Base-by-base conservation (phyloP, 202 grass and related monocot genomes). In the Saccharum hybrid region DNA sequence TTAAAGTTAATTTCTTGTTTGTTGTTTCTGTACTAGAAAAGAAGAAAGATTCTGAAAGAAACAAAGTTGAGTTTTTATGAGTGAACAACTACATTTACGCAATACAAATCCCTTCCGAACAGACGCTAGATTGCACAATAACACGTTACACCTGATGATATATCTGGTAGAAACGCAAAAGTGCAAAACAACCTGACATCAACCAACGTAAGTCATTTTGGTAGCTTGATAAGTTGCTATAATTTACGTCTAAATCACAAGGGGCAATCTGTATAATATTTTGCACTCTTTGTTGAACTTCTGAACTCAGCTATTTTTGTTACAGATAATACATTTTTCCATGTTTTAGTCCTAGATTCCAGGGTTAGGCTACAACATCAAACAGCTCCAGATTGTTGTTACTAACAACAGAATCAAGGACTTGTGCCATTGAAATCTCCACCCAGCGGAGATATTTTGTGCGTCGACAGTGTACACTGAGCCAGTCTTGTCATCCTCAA, bases 401-500 rank as follows among this genome's bases (percentile, higher is more conserved):
- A 90, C 21, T 68, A 88, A 70, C 77, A 91, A 85, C 63, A 88
- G 42, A 71, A 89, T 49, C 63, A 86, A 52, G 36, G 75, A 81
- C 36, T 28, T 87, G 67, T 83, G 72, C 77, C 72, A 88, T 41
- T 87, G 72, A 63, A 90, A 90, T 87, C 86, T 89, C 82, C 87
- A 83, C 19, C 79, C 93, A 5, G 78, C 74, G 4, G 91, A 94
- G 78, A 98, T 77, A 66, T 93, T 74, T 56, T 94, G 83, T 34
- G 85, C 85, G 36, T 87, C 49, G 3, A 98, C 83, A 4, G 81
- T 84, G 30, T 90, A 98, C 26, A 69, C 52, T 40, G 66, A 87
- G 43, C 86, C 87, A 11, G 85, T 91, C 45, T 71, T 89, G 54
- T 94, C 92, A 79, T 98, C 96, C 84, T 87, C 75, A 36, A 98